A percentile compares a stretch with the other conserved stretches of the same genome.
Evolutionary conservation across 2,329 filamentous ascomycete species (phyloP).

Genomic region (Hirsutella rhossiliensis): DNA sequence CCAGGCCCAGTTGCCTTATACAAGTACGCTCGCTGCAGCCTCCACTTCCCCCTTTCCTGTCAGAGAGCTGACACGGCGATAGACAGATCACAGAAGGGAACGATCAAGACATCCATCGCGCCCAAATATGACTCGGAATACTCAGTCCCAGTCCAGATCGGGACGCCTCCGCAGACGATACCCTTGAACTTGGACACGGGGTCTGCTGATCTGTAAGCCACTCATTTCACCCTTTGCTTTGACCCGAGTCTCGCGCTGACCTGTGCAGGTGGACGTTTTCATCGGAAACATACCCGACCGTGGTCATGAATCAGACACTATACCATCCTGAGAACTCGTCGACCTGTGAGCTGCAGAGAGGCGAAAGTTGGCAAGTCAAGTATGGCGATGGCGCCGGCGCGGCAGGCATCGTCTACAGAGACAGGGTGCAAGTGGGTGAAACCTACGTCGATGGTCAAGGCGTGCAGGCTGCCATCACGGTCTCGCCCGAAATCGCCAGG

Average conservation of each 20-base stretch:
- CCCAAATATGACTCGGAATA: slow-evolving; percentile 40
- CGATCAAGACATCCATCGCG: slow-evolving; percentile 14
- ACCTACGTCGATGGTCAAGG: slow-evolving; percentile 49
- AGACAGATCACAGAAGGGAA: slow-evolving; percentile 10
- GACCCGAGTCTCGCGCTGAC: slow-evolving; percentile 3
- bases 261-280: slow-evolving; percentile 57
- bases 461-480: slow-evolving; percentile 49
- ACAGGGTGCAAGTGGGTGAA: slow-evolving; percentile 49
- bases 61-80: neutral
- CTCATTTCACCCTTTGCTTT: neutral
- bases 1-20: slow-evolving; percentile 1
- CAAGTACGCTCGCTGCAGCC: slow-evolving; percentile 4
- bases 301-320: slow-evolving; percentile 38
- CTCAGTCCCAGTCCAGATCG: slow-evolving; percentile 50
- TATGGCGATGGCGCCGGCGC: slow-evolving; percentile 57
- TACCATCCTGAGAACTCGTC: slow-evolving; percentile 38
- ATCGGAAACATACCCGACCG: slow-evolving; percentile 33
- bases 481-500: slow-evolving; percentile 32
- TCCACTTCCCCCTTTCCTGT: no score
- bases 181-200: slow-evolving; percentile 60
- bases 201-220: slow-evolving; percentile 33
- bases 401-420: slow-evolving; percentile 51
- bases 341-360: slow-evolving; percentile 28
- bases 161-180: slow-evolving; percentile 41
- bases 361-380: slow-evolving; percentile 41